Evolutionary conservation across 2,329 filamentous ascomycete genomes (phyloP).

Genomic region (Penicillium sp.): DNA sequence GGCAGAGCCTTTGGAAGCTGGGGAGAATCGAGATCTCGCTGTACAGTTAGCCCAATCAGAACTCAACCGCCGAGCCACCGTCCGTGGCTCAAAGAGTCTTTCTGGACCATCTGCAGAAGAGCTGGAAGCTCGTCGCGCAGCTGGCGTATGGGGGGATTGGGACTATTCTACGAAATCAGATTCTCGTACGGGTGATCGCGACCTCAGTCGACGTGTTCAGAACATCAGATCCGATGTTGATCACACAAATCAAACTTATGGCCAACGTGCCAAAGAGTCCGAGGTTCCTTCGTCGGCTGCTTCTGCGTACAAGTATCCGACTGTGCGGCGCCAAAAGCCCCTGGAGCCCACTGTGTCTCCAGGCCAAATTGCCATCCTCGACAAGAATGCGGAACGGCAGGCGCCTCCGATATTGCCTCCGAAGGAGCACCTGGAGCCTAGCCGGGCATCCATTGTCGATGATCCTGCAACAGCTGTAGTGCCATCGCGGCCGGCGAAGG

Average conservation of each 20-base stretch:
- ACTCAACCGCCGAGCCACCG: slow-evolving; percentile 65
- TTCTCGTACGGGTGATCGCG: slow-evolving; percentile 38
- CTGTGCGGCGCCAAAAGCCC: slow-evolving; percentile 40
- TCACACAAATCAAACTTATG: slow-evolving; percentile 15
- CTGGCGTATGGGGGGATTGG: slow-evolving; percentile 56
- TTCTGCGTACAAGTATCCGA: slow-evolving; percentile 46
- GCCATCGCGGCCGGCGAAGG: slow-evolving; percentile 27
- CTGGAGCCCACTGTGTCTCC: slow-evolving; percentile 26
- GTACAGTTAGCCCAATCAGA: slow-evolving; percentile 74
- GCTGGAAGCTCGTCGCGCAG: slow-evolving; percentile 56
- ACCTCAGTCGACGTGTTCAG: slow-evolving; percentile 54
- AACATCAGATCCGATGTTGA: slow-evolving; percentile 48
- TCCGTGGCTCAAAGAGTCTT: slow-evolving; percentile 56
- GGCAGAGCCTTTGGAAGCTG: slow-evolving; percentile 65
- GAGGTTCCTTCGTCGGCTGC: slow-evolving; percentile 16
- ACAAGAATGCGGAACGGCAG: slow-evolving; percentile 21
- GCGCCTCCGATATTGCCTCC: slow-evolving; percentile 42
- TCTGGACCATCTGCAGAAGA: slow-evolving; percentile 51
- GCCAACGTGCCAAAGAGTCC: slow-evolving; percentile 12
- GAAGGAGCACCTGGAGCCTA: slow-evolving; percentile 30
- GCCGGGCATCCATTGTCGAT: slow-evolving; percentile 18
- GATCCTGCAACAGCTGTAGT: slow-evolving; percentile 9
- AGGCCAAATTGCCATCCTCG: slow-evolving; percentile 18
- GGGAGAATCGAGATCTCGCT: slow-evolving; percentile 71
- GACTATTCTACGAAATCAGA: slow-evolving; percentile 46